Evolutionary conservation across 2,329 filamentous ascomycete genomes (phyloP), one percentile per base, ranked within the genome.

Genomic region (Trichophyton simii): DNA sequence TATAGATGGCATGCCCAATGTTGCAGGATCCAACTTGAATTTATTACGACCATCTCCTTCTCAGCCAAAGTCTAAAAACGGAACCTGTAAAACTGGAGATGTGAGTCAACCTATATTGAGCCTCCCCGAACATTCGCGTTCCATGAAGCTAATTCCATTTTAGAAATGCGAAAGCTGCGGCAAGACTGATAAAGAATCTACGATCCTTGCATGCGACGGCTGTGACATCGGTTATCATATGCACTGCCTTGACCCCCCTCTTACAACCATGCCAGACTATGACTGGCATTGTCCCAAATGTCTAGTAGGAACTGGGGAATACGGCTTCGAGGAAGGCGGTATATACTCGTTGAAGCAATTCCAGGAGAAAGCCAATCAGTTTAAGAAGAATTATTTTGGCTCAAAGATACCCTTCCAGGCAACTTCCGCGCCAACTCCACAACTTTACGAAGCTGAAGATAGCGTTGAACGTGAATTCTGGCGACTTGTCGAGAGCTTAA

Each of bases 211-310:
- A 3, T 99, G 94, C 73, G 94, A 97, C 70, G 91, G 89, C 61
- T 99, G 94, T 75, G 92, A 97, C 64, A 82, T 88, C 69, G 87
- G 88, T 2, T 97, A 87, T 69, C 94, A 99, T 71, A 88, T 87
- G 67, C 81, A 85, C 63, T 99, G 94, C 69, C 82, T 97, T 20
- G 94, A 99, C 66, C 92, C 91, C 38, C 89, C 88, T 1, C 77
- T 95, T 50, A 87, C 87, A 67, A 78, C 82, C 7, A 84, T 87
- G 65, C 90, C 91, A 0, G 88, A 94, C 25, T 82, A 85, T 60
- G 94, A 97, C 70, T 99, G 94, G 94, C 92, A 97, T 71, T 99
- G 94, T 67, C 88, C 94, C 0, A 85, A 91, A 69, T 99, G 94
- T 72, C 82, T 99, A 28, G 94, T 99, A 25, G 94, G 94, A 55